These are phyloP conservation scores for Cantharellus anzutake DNA, from an alignment of 768 basidiomycete species.

Conservation along the genomic window DNA sequence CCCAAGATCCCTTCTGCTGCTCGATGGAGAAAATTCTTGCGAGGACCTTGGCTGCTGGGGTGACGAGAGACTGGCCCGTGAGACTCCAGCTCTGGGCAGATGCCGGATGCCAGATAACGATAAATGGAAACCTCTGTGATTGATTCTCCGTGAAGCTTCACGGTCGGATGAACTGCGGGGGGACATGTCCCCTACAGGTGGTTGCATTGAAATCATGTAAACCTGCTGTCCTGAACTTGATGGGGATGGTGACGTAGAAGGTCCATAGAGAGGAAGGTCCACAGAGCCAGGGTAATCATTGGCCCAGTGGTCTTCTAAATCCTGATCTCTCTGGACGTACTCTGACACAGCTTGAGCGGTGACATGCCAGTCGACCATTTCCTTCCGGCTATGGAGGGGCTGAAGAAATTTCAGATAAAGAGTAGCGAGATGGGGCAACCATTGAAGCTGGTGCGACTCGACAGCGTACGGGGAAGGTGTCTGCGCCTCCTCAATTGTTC, in stretches of 20 bases:
- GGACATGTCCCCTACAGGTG: background rate
- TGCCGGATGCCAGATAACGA: background rate
- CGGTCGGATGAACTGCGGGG: background rate
- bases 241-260: too few species aligned
- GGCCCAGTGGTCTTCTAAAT: background rate
- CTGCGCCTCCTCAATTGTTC: background rate
- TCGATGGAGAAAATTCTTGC: background rate
- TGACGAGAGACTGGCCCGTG: background rate
- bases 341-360: conserved; percentile 6
- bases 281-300: too few species aligned
- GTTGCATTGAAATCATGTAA: background rate
- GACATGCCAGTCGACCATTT: conserved; percentile 8
- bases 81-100: background rate
- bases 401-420: background rate
- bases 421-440: conserved; percentile 1
- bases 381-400: background rate
- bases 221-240: too few species aligned
- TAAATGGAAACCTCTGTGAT: background rate
- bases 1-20: background rate
- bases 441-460: background rate
- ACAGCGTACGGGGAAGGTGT: background rate
- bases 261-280: too few species aligned
- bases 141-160: background rate
- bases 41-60: background rate
- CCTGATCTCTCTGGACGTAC: background rate